A percentile compares a stretch with the other conserved stretches of the same genome.
phyloP scores from a whole-genome alignment of 768 basidiomycete species.

The Lyophyllum atratum region DNA sequence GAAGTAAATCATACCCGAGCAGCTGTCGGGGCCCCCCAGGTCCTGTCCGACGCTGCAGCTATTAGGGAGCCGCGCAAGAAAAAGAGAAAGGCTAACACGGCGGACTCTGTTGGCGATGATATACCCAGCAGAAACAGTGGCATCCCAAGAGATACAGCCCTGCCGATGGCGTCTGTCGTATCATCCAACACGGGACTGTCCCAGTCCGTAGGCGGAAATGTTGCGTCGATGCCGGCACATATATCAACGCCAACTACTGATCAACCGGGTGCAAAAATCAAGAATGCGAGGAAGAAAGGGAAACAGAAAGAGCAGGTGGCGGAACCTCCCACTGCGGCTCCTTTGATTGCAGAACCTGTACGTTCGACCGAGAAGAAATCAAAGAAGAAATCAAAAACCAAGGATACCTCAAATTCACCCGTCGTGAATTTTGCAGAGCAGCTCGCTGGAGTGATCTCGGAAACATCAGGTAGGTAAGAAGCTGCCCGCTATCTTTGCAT shows the following conservation, averaged over 20 bases:
- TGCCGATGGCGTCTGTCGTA: background rate
- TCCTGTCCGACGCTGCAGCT: background rate
- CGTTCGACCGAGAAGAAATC: background rate
- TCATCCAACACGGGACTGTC: background rate
- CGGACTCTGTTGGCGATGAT: background rate
- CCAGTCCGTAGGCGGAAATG: background rate
- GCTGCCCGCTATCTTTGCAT: background rate
- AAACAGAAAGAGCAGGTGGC: background rate
- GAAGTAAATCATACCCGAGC: background rate
- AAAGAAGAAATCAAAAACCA: background rate
- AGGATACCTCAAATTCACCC: too few species aligned
- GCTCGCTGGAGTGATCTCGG: background rate
- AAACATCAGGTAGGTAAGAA: constrained; percentile 2
- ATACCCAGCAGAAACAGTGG: background rate
- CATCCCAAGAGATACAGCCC: background rate
- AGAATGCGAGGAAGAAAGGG: background rate
- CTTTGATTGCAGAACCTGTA: background rate
- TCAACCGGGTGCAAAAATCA: background rate
- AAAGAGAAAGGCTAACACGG: constrained; percentile 8
- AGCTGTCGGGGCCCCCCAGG: background rate
- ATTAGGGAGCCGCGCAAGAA: constrained; percentile 10
- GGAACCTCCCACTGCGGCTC: background rate
- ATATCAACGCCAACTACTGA: background rate
- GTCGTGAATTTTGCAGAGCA: background rate
- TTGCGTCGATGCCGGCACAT: background rate